A percentile compares a stretch with the other conserved stretches of the same genome.
phyloP scores from a whole-genome alignment of 768 basidiomycete species.

The Auriscalpium microsporum region DNA sequence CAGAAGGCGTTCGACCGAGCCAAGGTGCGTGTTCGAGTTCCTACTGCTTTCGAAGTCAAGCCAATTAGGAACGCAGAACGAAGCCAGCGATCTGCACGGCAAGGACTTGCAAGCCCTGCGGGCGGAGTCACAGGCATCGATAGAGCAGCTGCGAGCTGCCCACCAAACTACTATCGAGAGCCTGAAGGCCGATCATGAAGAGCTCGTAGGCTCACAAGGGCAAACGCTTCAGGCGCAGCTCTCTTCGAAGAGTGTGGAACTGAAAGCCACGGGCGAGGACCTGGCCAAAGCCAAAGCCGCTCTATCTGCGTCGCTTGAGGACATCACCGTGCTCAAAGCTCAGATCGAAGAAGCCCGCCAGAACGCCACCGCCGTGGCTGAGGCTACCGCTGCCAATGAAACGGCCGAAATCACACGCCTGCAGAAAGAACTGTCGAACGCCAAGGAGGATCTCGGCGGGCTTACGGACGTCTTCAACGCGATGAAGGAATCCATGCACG shows the following conservation, averaged over 20 bases:
- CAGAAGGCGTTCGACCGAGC: constrained; percentile 70
- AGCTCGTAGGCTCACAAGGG: constrained; percentile 48
- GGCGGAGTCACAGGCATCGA: constrained; percentile 51
- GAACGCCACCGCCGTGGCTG: constrained; percentile 28
- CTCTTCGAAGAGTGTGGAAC: constrained; percentile 52
- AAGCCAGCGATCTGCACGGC: constrained; percentile 61
- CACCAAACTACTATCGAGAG: constrained; percentile 54
- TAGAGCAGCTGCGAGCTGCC: constrained; percentile 58
- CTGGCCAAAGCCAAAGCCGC: constrained; percentile 65
- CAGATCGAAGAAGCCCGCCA: constrained; percentile 60
- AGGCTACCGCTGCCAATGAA: constrained; percentile 36
- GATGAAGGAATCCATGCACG: constrained; percentile 62
- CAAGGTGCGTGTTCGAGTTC: constrained; percentile 41
- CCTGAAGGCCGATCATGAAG: constrained; percentile 56
- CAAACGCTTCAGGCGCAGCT: constrained; percentile 56
- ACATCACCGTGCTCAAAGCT: constrained; percentile 46
- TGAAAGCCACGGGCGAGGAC: constrained; percentile 81
- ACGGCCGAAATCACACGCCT: constrained; percentile 48
- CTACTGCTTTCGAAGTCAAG: background rate
- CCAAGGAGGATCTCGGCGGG: constrained; percentile 64
- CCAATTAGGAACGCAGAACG: constrained; percentile 35
- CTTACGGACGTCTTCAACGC: constrained; percentile 57
- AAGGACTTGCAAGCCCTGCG: constrained; percentile 68
- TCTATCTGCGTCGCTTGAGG: constrained; percentile 41
- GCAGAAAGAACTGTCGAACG: constrained; percentile 45